Evolutionary conservation across 352 stramenopile genomes (phyloP).

Genomic region (Phytopythium litorale): DNA sequence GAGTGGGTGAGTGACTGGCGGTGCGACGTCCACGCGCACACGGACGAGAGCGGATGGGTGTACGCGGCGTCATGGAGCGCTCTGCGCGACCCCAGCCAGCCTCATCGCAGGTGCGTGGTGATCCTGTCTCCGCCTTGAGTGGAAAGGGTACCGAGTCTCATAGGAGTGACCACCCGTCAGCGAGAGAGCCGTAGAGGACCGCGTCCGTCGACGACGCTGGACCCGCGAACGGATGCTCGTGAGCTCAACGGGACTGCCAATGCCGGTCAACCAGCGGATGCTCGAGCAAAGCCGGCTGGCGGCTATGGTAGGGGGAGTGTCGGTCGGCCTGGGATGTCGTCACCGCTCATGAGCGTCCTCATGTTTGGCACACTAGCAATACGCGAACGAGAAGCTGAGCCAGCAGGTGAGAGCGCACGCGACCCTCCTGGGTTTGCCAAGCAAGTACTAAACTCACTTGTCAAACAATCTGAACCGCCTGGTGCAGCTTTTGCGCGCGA

Average conservation of each 20-base stretch:
- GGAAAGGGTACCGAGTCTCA: not conserved
- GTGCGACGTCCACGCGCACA: conserved; percentile 36
- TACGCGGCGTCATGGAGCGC: conserved; percentile 42
- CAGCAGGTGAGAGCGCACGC: conserved; percentile 34
- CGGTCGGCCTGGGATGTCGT: not conserved
- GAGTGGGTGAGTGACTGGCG: conserved; percentile 57
- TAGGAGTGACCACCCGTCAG: conserved; percentile 9
- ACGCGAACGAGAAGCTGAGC: conserved; percentile 54
- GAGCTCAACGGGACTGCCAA: conserved; percentile 25
- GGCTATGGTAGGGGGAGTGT: conserved; percentile 26
- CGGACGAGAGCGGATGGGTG: conserved; percentile 49
- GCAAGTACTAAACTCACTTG: not conserved
- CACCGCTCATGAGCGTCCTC: not conserved
- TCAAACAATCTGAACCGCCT: not conserved
- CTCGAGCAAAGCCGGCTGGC: conserved; percentile 26
- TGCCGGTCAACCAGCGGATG: conserved; percentile 20
- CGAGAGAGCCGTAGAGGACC: conserved; percentile 27
- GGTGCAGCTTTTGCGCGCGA: conserved; percentile 35
- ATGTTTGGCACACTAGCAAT: conserved; percentile 27
- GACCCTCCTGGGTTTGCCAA: not conserved
- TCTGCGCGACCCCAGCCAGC: conserved; percentile 18
- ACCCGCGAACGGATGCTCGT: conserved; percentile 53
- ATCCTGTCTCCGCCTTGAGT: not conserved
- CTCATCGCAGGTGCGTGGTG: conserved; percentile 14
- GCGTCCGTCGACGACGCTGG: conserved; percentile 51